Evolutionary conservation across 768 basidiomycete genomes (phyloP).

Genomic region (Dictyophora rubrovolvata): DNA sequence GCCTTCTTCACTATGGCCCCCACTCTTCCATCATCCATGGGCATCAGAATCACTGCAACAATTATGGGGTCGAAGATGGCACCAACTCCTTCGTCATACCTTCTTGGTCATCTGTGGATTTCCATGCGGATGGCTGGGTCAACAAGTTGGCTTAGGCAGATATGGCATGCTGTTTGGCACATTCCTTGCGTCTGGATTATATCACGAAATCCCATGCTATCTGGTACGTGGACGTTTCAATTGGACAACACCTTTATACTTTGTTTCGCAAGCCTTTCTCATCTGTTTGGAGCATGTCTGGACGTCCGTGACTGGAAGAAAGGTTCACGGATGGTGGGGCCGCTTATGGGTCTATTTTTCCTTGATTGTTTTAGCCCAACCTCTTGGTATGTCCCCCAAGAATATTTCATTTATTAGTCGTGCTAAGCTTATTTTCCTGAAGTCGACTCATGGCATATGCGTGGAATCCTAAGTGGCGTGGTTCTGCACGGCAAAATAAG

Average conservation of each 20-base stretch:
- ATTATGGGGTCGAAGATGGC: conserved; percentile 61
- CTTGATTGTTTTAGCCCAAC: conserved; percentile 3
- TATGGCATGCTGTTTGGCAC: conserved; percentile 42
- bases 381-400: neutral
- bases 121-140: conserved; percentile 27
- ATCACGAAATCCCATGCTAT: conserved; percentile 36
- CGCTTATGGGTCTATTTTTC: conserved; percentile 11
- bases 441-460: neutral
- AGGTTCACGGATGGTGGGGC: conserved; percentile 12
- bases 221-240: conserved; percentile 7
- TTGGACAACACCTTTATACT: conserved; percentile 13
- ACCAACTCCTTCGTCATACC: conserved; percentile 50
- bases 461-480: neutral
- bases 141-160: conserved; percentile 34
- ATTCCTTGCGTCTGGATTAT: conserved; percentile 47
- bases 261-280: conserved; percentile 14
- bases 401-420: neutral
- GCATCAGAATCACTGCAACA: conserved; percentile 44
- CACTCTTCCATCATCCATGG: conserved; percentile 51
- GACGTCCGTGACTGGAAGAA: conserved; percentile 11
- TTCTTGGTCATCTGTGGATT: conserved; percentile 30
- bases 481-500: neutral
- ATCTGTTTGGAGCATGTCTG: conserved; percentile 13
- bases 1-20: conserved; percentile 49
- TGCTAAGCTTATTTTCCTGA: neutral